These are phyloP conservation scores for Oryza officinalis DNA, from an alignment of 176 grass and related monocot species.

Conservation along the genomic window DNA sequence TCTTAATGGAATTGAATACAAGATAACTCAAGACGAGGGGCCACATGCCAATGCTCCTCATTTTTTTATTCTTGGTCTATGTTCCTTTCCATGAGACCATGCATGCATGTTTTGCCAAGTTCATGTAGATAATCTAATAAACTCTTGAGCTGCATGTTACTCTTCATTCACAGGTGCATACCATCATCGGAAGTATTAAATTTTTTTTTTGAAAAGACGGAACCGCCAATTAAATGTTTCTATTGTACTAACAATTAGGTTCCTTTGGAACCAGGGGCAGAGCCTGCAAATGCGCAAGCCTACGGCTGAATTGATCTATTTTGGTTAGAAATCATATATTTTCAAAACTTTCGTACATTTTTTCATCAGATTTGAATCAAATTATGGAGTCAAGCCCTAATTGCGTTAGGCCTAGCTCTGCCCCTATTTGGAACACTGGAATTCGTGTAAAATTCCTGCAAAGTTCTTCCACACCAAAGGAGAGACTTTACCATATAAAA, in stretches of 20 bases:
- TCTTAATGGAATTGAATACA: slow-evolving; percentile 48
- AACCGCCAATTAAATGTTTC: not conserved
- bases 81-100: slow-evolving; percentile 25
- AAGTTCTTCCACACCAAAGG: not conserved
- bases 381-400: too few species aligned
- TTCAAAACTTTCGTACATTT: too few species aligned
- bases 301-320: too few species aligned
- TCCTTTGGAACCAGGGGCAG: too few species aligned
- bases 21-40: slow-evolving; percentile 55
- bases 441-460: not conserved
- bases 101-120: slow-evolving; percentile 44
- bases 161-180: slow-evolving; percentile 6
- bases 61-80: slow-evolving; percentile 37
- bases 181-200: slow-evolving; percentile 20
- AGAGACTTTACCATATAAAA: not conserved
- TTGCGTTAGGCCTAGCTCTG: too few species aligned
- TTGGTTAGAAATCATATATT: too few species aligned
- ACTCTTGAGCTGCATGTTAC: slow-evolving; percentile 46
- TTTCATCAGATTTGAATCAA: too few species aligned
- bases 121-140: slow-evolving; percentile 19
- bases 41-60: slow-evolving; percentile 48
- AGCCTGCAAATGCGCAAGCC: too few species aligned
- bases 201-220: not conserved
- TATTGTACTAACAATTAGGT: not conserved
- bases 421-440: not conserved